These are phyloP conservation scores for Naegleria fowleri DNA, from an alignment of 208 protist genomes.

Conservation along the genomic window DNA sequence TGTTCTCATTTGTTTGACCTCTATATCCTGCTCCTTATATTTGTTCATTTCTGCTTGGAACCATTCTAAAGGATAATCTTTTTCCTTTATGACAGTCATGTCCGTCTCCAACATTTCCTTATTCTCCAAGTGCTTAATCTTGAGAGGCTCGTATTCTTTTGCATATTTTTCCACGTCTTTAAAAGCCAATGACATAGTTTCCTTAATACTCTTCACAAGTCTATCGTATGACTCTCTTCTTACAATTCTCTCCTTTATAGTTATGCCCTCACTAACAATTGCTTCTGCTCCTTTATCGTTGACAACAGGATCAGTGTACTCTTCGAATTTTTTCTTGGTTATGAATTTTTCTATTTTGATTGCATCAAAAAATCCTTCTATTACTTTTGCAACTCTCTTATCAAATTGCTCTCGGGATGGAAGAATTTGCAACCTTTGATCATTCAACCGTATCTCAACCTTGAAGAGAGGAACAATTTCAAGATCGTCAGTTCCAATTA, in stretches of 20 bases:
- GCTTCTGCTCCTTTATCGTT: conserved; percentile 54
- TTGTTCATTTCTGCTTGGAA: conserved; percentile 69
- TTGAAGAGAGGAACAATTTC: conserved; percentile 20
- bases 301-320: conserved; percentile 65
- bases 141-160: conserved; percentile 65
- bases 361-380: conserved; percentile 77
- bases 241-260: conserved; percentile 77
- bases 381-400: conserved; percentile 70
- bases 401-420: conserved; percentile 52
- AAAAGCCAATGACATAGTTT: conserved; percentile 61
- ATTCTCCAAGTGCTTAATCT: conserved; percentile 79
- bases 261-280: conserved; percentile 53
- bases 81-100: conserved; percentile 51
- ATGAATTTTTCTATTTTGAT: conserved; percentile 68
- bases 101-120: conserved; percentile 48
- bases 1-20: conserved; percentile 47
- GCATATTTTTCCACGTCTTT: conserved; percentile 68
- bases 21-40: conserved; percentile 74
- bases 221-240: conserved; percentile 72
- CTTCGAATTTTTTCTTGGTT: conserved; percentile 74
- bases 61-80: conserved; percentile 65
- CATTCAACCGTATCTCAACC: background rate
- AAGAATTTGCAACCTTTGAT: background rate
- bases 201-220: conserved; percentile 61
- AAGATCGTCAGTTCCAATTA: background rate